Evolutionary conservation across 495 filamentous ascomycete genomes (phyloP).

Genomic region (Neurospora hispaniola): DNA sequence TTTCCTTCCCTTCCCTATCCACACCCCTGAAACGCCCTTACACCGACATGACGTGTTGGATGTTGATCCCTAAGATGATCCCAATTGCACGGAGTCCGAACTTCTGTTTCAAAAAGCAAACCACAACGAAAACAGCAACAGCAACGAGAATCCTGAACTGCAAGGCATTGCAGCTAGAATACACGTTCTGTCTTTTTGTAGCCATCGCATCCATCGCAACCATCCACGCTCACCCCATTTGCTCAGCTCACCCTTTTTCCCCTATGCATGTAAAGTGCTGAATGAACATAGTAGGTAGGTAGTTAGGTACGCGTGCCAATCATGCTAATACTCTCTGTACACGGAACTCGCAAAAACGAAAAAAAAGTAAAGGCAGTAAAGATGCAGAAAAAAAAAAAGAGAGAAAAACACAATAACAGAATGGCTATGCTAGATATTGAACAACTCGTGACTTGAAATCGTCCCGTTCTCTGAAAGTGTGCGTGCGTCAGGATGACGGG

Average conservation of each 20-base stretch:
- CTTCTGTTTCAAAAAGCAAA: neutral
- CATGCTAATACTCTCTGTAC: neutral
- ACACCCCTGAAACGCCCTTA: neutral
- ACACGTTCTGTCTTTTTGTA: neutral
- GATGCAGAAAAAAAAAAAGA: neutral
- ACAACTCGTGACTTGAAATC: neutral
- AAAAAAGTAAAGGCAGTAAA: neutral
- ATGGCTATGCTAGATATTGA: constrained; percentile 1
- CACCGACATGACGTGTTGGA: neutral
- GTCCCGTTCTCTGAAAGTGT: neutral
- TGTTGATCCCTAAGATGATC: neutral
- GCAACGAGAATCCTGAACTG: neutral
- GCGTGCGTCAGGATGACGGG: neutral
- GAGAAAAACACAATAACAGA: neutral
- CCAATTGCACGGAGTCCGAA: neutral
- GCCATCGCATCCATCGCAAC: neutral
- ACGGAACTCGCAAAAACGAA: neutral
- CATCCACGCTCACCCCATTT: neutral
- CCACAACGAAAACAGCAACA: neutral
- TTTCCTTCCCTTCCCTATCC: neutral
- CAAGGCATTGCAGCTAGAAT: neutral
- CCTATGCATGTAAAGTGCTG: neutral
- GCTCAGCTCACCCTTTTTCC: neutral
- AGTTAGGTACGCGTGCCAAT: neutral
- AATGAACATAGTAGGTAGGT: neutral